Evolutionary conservation across 2,329 filamentous ascomycete species (phyloP).

Genomic region (Colletotrichum paranaense): DNA sequence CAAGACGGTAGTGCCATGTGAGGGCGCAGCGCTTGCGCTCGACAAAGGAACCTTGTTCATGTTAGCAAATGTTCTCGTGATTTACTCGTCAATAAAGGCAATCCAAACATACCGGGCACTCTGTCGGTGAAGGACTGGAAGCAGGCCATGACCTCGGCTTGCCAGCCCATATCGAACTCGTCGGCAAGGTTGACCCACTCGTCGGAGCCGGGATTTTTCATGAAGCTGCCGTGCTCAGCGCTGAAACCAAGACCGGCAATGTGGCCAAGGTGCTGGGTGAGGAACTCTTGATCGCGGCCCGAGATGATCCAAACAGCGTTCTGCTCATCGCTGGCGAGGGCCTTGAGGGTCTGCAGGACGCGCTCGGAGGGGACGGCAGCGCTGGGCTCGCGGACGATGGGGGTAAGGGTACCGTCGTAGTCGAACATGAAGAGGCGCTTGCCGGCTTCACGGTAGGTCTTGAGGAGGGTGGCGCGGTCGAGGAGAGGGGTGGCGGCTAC

Average conservation of each 20-base stretch:
- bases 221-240: conserved; percentile 96
- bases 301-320: conserved; percentile 99
- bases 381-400: conserved; percentile 92
- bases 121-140: conserved; percentile 91
- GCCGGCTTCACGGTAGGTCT: conserved; percentile 78
- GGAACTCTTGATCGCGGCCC: conserved; percentile 90
- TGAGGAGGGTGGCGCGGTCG: conserved; percentile 78
- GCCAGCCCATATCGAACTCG: conserved; percentile 91
- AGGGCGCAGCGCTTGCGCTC: conserved; percentile 94
- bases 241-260: conserved; percentile 91
- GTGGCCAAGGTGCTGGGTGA: conserved; percentile 92
- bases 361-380: conserved; percentile 89
- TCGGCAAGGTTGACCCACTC: conserved; percentile 93
- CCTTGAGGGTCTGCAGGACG: conserved; percentile 82
- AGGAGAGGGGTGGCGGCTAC: conserved; percentile 83
- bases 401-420: conserved; percentile 96
- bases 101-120: conserved; percentile 75
- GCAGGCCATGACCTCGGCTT: conserved; percentile 82
- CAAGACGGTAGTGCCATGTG: conserved; percentile 96
- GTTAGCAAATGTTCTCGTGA: background rate
- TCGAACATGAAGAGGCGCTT: conserved; percentile 98
- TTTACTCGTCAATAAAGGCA: background rate
- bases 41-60: conserved; percentile 79
- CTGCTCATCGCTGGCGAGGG: conserved; percentile 79
- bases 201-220: conserved; percentile 80